phyloP scores from a whole-genome alignment of 371 early-diverging fungal genomes.

The Actinomortierella wolfii region DNA sequence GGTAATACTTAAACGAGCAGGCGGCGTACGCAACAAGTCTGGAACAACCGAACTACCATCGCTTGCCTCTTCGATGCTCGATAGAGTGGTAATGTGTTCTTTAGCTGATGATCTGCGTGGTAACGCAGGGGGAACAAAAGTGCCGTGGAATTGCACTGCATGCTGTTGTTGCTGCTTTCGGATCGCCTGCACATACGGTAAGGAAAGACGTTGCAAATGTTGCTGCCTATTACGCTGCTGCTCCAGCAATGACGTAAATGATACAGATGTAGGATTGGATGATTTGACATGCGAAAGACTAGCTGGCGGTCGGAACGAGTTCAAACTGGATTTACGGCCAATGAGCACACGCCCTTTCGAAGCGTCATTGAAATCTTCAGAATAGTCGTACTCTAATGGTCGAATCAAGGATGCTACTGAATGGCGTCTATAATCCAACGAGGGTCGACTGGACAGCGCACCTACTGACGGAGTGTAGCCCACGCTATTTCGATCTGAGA shows the following conservation, averaged over 20 bases:
- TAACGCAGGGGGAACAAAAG: neutral
- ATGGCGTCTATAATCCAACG: too few relatives aligned
- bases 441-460: too few relatives aligned
- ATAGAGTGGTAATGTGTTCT: neutral
- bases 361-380: too few relatives aligned
- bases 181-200: conserved; percentile 30
- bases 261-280: neutral
- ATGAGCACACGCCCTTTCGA: too few relatives aligned
- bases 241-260: neutral
- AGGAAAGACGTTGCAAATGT: conserved; percentile 21
- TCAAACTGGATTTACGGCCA: neutral
- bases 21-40: too few relatives aligned
- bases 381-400: neutral
- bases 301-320: conserved; percentile 1
- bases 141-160: neutral
- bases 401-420: too few relatives aligned
- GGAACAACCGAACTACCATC: neutral
- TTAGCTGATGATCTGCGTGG: neutral
- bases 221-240: conserved; percentile 6
- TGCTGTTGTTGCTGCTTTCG: conserved; percentile 27
- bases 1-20: too few relatives aligned
- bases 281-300: neutral
- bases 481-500: too few relatives aligned
- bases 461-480: too few relatives aligned
- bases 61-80: conserved; percentile 7